Percentiles rank a stretch among this genome's conserved stretches.
These are phyloP conservation scores for Prunus campanulata DNA, from an alignment of 306 rosid genomes.

Conservation along the genomic window DNA sequence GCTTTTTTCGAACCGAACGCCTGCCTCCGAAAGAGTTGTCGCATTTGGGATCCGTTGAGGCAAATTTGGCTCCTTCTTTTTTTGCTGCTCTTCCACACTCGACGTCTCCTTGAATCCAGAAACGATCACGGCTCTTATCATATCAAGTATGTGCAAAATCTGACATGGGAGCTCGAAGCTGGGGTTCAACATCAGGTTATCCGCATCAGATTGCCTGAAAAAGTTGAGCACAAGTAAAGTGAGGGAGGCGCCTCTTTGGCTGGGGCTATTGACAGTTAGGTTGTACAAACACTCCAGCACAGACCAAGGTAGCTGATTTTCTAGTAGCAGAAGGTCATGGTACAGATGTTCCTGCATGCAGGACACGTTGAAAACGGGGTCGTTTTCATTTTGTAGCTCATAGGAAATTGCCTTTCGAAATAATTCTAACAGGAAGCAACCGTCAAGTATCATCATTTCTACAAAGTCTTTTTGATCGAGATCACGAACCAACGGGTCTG, in stretches of 20 bases:
- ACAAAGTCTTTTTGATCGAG: not conserved
- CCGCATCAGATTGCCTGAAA: not conserved
- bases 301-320: constrained; percentile 27
- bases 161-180: not conserved
- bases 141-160: not conserved
- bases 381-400: not conserved
- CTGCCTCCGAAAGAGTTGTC: not conserved
- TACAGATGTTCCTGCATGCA: constrained; percentile 1
- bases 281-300: constrained; percentile 9
- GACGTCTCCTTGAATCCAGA: too few relatives aligned
- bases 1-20: not conserved
- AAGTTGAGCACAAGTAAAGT: not conserved
- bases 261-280: not conserved
- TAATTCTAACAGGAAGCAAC: constrained; percentile 25
- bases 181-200: not conserved
- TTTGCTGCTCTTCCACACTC: too few relatives aligned
- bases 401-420: not conserved
- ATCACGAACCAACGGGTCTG: not conserved
- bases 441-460: constrained; percentile 20
- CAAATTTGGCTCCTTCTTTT: not conserved
- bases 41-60: constrained; percentile 5
- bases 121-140: not conserved
- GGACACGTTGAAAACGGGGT: constrained; percentile 19
- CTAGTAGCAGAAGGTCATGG: constrained; percentile 17
- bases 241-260: not conserved